Evolutionary conservation across 2,329 filamentous ascomycete genomes (phyloP).

Genomic region (Aureobasidium uvarum): DNA sequence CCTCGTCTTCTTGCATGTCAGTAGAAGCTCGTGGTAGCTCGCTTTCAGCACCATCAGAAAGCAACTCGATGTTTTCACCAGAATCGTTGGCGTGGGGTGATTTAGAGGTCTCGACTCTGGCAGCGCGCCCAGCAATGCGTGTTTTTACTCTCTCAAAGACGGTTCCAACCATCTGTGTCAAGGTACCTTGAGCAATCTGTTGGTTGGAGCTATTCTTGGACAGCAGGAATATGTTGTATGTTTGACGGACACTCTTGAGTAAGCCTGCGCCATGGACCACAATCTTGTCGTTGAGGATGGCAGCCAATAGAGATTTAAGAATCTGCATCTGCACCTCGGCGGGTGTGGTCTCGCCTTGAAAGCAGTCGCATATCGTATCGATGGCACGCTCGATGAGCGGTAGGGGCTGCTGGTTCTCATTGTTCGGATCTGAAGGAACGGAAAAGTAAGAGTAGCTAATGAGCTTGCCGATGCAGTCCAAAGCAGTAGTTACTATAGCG

Average conservation of each 20-base stretch:
- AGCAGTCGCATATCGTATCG: slow-evolving; percentile 98
- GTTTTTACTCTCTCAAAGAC: slow-evolving; percentile 94
- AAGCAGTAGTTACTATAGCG: slow-evolving; percentile 79
- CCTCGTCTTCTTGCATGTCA: slow-evolving; percentile 35
- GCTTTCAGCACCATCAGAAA: slow-evolving; percentile 33
- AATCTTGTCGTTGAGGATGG: slow-evolving; percentile 97
- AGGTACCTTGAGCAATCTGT: slow-evolving; percentile 91
- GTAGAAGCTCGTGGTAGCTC: slow-evolving; percentile 36
- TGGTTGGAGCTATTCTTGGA: slow-evolving; percentile 94
- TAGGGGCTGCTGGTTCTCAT: slow-evolving; percentile 41
- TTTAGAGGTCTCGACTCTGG: slow-evolving; percentile 58
- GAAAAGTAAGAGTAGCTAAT: slow-evolving; percentile 99
- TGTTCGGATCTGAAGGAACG: slow-evolving; percentile 52
- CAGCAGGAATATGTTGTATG: slow-evolving; percentile 97
- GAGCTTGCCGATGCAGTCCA: slow-evolving; percentile 98
- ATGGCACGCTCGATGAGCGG: slow-evolving; percentile 96
- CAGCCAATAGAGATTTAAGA: slow-evolving; percentile 91
- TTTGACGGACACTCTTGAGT: slow-evolving; percentile 93
- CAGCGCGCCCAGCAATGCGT: slow-evolving; percentile 81
- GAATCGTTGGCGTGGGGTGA: slow-evolving; percentile 42
- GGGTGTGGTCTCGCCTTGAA: slow-evolving; percentile 91
- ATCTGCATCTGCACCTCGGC: slow-evolving; percentile 95
- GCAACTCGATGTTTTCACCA: slow-evolving; percentile 33
- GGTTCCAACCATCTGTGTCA: slow-evolving; percentile 98
- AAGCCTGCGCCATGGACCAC: slow-evolving; percentile 95